Percentiles rank a stretch among this genome's conserved stretches.
phyloP scores from a whole-genome alignment of 2,329 filamentous ascomycete species.

The Hymenotorrendiella dingleyae region DNA sequence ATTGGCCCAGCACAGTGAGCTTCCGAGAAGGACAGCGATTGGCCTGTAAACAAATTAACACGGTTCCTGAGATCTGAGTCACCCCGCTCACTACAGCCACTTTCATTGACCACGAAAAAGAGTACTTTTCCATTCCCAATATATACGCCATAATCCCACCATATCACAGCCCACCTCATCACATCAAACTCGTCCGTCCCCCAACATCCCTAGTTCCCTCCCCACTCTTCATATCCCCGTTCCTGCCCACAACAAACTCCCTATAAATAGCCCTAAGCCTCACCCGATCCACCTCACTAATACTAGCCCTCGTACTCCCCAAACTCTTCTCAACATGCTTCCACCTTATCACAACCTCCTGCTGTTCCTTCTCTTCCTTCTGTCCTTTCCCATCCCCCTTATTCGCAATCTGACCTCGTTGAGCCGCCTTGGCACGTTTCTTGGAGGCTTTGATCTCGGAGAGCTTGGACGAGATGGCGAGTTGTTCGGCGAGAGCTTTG shows the following conservation, averaged over 20 bases:
- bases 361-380: slow-evolving; percentile 40
- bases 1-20: no score
- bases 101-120: no score
- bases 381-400: slow-evolving; percentile 29
- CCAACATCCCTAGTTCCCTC: slow-evolving; percentile 90
- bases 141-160: background rate
- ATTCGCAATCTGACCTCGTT: slow-evolving; percentile 18
- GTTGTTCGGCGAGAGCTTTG: slow-evolving; percentile 64
- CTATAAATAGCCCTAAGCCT: slow-evolving; percentile 76
- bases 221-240: slow-evolving; percentile 91
- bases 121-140: no score
- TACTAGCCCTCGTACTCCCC: slow-evolving; percentile 71
- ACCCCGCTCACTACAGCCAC: no score
- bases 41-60: no score
- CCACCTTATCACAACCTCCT: slow-evolving; percentile 80
- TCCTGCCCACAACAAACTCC: slow-evolving; percentile 88
- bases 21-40: no score
- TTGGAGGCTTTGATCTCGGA: slow-evolving; percentile 69
- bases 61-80: no score
- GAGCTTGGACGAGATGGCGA: slow-evolving; percentile 74
- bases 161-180: slow-evolving; percentile 7
- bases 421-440: slow-evolving; percentile 32
- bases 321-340: slow-evolving; percentile 75
- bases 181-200: slow-evolving; percentile 91
- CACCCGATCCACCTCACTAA: slow-evolving; percentile 69